Evolutionary conservation across 345 rosid species (phyloP), one percentile per base, ranked within the genome.

Genomic region (Leavenworthia alabamica): DNA sequence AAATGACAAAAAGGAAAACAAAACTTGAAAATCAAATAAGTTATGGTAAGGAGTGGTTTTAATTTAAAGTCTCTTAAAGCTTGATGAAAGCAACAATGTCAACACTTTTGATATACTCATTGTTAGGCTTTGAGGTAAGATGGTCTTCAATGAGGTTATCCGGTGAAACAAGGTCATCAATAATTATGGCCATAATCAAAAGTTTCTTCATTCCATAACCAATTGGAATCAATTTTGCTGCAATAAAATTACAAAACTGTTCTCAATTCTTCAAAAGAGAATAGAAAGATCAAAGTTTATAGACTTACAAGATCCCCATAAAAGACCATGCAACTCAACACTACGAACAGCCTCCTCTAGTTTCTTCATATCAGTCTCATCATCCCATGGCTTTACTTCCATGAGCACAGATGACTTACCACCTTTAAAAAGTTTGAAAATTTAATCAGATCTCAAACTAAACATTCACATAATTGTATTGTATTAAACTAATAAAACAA

Each of bases 301-400:
- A 20, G 66, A 42, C 95, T 5, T 83, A 92, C 98, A 89, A 67
- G 96, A 95, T 77, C 98, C 98, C 96, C 95, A 92, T 0, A 82
- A 35, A 26, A 92, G 96, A 69, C 98, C 96, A 1, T 87, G 88
- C 95, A 92, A 68, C 80, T 85, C 79, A 29, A 89, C 36, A 27
- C 69, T 36, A 17, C 95, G 77, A 26, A 92, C 94, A 48, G 72
- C 73, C 76, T 81, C 89, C 69, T 92, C 95, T 46, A 92, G 72
- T 70, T 86, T 86, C 85, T 82, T 87, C 98, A 92, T 86, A 85
- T 92, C 98, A 5, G 96, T 92, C 78, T 92, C 98, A 56, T 92
- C 98, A 70, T 92, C 98, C 95, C 96, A 92, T 47, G 98, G 96
- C 62, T 92, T 89, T 22, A 92, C 81, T 57, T 89, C 98, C 91